Conservation (phyloP, 257 asterid species). For the Jasminum sambac region DNA sequence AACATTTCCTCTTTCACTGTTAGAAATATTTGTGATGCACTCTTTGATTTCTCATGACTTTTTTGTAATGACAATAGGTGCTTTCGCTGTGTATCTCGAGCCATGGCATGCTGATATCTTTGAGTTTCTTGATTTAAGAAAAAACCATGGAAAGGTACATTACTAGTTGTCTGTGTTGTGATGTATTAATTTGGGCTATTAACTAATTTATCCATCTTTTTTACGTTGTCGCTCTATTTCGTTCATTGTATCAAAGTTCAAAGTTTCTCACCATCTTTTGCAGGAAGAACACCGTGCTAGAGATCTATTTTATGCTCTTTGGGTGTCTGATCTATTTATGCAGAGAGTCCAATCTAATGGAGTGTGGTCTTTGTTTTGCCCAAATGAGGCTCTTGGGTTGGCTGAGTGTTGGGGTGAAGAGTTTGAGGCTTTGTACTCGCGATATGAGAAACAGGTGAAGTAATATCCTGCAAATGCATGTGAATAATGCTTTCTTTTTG, state of each 20-base stretch:
- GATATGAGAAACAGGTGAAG: slow-evolving; percentile 74
- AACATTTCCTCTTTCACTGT: neutral
- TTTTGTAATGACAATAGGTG: slow-evolving; percentile 53
- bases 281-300: slow-evolving; percentile 96
- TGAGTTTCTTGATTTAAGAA: slow-evolving; percentile 88
- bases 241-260: neutral
- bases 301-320: slow-evolving; percentile 88
- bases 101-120: slow-evolving; percentile 97
- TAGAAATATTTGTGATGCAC: neutral
- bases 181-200: neutral
- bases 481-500: neutral
- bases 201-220: neutral
- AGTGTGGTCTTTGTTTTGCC: slow-evolving; percentile 91
- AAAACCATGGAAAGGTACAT: slow-evolving; percentile 93
- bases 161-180: slow-evolving; percentile 4
- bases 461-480: neutral
- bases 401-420: slow-evolving; percentile 99
- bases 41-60: slow-evolving; percentile 12
- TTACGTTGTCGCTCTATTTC: neutral
- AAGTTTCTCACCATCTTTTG: slow-evolving; percentile 14
- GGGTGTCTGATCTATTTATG: slow-evolving; percentile 97
- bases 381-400: slow-evolving; percentile 92
- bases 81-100: slow-evolving; percentile 97
- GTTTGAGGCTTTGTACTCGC: slow-evolving; percentile 72
- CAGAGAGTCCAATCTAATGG: slow-evolving; percentile 72